Percentiles rank a stretch among this genome's conserved stretches.
Conservation (phyloP, 192 early-diverging fungal genomes). For the Backusella mclennaniae region DNA sequence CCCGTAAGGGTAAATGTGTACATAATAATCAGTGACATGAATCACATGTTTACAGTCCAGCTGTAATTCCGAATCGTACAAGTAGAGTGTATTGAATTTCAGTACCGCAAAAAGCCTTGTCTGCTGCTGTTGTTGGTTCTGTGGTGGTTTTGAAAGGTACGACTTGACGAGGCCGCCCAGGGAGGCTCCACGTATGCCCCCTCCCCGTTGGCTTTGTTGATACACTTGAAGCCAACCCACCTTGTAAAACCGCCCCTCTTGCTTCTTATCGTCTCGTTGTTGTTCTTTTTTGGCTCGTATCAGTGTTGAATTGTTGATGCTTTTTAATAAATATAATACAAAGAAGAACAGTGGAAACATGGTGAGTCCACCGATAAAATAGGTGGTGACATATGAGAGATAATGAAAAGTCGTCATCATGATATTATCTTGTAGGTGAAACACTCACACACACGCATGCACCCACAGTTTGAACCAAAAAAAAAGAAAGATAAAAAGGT, state of each 20-base stretch:
- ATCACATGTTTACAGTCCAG: conserved; percentile 53
- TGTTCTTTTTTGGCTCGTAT: background rate
- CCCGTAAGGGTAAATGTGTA: conserved; percentile 73
- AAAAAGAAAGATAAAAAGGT: too few species aligned
- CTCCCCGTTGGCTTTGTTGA: conserved; percentile 4
- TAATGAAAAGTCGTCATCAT: background rate
- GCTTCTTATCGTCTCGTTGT: background rate
- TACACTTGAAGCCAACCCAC: conserved; percentile 33
- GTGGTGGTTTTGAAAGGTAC: conserved; percentile 40
- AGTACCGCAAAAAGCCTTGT: conserved; percentile 61
- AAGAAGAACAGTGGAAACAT: conserved; percentile 34
- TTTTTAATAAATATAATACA: background rate
- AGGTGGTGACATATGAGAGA: conserved; percentile 30
- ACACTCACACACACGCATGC: too few species aligned
- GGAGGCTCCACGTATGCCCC: background rate
- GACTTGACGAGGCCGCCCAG: conserved; percentile 23
- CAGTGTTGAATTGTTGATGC: background rate
- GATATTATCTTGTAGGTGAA: background rate
- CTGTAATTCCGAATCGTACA: conserved; percentile 72
- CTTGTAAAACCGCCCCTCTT: conserved; percentile 17
- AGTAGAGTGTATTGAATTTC: conserved; percentile 73
- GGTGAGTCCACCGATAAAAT: conserved; percentile 43
- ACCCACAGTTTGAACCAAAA: too few species aligned
- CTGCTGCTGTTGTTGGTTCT: conserved; percentile 9
- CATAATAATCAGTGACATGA: conserved; percentile 67